These are phyloP conservation scores for Globisporangium cederbergense DNA, from an alignment of 352 stramenopile species.

Conservation along the genomic window DNA sequence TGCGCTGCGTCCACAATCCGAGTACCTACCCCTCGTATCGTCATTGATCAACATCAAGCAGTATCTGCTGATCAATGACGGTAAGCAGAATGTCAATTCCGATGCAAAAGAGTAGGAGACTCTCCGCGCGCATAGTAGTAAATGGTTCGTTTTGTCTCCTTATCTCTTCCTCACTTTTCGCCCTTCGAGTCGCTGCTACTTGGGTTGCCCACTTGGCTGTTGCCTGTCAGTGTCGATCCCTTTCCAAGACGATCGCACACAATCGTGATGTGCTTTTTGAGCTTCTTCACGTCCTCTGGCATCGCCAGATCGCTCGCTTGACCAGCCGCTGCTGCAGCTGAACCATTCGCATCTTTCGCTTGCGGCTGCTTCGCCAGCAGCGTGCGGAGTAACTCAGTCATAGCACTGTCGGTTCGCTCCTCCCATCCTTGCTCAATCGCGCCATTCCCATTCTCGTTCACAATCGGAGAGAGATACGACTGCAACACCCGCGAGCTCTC, in stretches of 20 bases:
- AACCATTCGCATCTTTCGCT: slow-evolving; percentile 19
- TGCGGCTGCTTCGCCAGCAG: slow-evolving; percentile 64
- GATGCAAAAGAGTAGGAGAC: too few species aligned
- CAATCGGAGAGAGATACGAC: slow-evolving; percentile 62
- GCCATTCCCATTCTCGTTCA: slow-evolving; percentile 45
- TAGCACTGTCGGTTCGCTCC: slow-evolving; percentile 75
- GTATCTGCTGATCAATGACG: too few species aligned
- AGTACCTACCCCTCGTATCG: too few species aligned
- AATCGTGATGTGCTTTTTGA: slow-evolving; percentile 91
- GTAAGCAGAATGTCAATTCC: too few species aligned
- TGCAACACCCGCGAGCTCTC: slow-evolving; percentile 58
- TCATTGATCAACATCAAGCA: too few species aligned
- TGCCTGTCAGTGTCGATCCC: slow-evolving; percentile 42
- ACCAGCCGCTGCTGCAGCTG: slow-evolving; percentile 19
- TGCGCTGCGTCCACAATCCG: too few species aligned
- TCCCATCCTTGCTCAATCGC: slow-evolving; percentile 82
- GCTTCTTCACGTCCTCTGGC: slow-evolving; percentile 74
- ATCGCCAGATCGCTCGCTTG: slow-evolving; percentile 54
- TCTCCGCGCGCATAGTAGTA: neutral
- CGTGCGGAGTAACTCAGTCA: slow-evolving; percentile 85
- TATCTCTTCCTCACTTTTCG: neutral
- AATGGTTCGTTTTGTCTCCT: neutral
- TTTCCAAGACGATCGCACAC: slow-evolving; percentile 87
- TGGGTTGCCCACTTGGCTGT: neutral
- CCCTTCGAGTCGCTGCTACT: neutral